phyloP scores from a whole-genome alignment of 2,329 filamentous ascomycete species.

The Fusarium ramigenum region DNA sequence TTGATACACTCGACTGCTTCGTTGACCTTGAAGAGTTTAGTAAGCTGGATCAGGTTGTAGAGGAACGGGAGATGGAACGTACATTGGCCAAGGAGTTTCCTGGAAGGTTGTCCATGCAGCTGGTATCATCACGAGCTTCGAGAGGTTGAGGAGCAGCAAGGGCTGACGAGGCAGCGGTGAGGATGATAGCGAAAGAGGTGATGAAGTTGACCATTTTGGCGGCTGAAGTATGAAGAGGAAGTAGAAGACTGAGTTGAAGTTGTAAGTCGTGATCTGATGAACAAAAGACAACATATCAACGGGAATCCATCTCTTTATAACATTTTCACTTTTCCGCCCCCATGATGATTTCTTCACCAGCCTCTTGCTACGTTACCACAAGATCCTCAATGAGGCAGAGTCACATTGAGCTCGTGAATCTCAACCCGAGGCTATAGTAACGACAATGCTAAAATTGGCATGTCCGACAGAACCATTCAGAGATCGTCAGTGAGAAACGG shows the following conservation, averaged over 20 bases:
- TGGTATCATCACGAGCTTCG: neutral
- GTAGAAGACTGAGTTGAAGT: neutral
- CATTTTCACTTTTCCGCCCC: neutral
- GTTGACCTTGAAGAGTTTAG: neutral
- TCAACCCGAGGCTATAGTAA: neutral
- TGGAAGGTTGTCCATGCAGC: constrained; percentile 1
- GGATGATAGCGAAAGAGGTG: neutral
- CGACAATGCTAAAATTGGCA: neutral
- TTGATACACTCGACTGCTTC: constrained; percentile 19
- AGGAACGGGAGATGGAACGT: neutral
- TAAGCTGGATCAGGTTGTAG: fast-evolving
- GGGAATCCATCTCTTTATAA: neutral
- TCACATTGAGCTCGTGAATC: fast-evolving
- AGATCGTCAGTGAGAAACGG: neutral
- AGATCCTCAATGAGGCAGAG: neutral
- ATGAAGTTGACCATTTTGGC: constrained; percentile 17
- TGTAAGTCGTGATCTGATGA: neutral
- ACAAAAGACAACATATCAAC: neutral
- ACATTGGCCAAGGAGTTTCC: neutral
- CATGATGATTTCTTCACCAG: no score
- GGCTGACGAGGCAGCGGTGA: neutral
- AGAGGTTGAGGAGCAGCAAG: neutral
- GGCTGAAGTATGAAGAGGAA: neutral
- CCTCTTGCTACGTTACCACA: neutral
- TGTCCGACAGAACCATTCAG: neutral